Evolutionary conservation across 1,139 yeast species (phyloP), one percentile per base, ranked within the genome.

Genomic region (Scheffersomyces insectosa): DNA sequence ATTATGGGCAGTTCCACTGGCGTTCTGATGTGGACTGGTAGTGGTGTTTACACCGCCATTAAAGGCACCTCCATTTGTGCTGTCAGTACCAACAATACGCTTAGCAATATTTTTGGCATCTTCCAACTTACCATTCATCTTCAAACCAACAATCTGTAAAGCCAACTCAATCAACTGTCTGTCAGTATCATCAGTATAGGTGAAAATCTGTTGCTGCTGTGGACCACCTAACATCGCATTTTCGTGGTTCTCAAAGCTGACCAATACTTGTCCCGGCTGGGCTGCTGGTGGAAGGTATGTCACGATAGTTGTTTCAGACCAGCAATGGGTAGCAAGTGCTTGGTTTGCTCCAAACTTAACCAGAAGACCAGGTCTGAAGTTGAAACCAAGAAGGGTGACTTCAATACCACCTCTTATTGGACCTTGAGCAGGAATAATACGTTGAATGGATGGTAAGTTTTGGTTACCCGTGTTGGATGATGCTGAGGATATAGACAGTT

Each of bases 401-500:
- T 93, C 99, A 35, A 90, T 86, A 37, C 99, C 99, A 49, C 99
- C 99, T 54, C 96, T 79, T 14, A 89, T 78, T 7, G 97, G 95
- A 2, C 99, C 99, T 63, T 88, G 95, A 0, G 95, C 85, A 1
- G 99, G 99, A 45, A 93, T 90, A 11, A 93, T 86, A 49, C 96
- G 76, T 62, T 88, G 91, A 46, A 89, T 84, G 0, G 78, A 66
- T 2, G 93, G 91, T 16, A 70, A 50, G 38, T 53, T 61, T 11
- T 49, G 53, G 8, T 20, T 20, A 20, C 25, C 25, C 5, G 25
- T 6, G 25, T 20, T 7, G 52, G 49, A 44, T 47, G 56, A 42
- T 43, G 59, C 57, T 40, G 42, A 37, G 38, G 38, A 25, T 32
- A 20, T 20, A 20, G 25, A 20, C 25, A 20, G 25, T 8, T 20